These are phyloP conservation scores for Fusarium ambrosium DNA, from an alignment of 2,329 filamentous ascomycete genomes.

Conservation along the genomic window DNA sequence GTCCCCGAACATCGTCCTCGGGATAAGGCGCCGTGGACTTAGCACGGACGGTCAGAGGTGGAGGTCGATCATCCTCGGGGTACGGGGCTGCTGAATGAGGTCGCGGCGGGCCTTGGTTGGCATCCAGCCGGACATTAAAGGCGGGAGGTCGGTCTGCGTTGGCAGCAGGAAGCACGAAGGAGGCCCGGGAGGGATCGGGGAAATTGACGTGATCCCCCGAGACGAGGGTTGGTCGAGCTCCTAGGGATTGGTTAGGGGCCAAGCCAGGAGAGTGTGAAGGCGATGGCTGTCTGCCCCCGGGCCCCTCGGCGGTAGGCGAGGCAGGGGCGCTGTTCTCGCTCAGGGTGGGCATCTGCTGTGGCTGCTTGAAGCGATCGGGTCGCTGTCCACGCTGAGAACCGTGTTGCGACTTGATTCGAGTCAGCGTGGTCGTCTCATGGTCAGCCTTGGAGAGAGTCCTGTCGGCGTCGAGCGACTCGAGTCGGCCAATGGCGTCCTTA, in stretches of 20 bases:
- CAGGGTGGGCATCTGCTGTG: conserved; percentile 64
- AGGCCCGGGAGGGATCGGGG: conserved; percentile 62
- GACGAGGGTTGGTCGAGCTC: conserved; percentile 53
- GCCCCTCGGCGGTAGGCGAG: conserved; percentile 46
- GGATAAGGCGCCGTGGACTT: conserved; percentile 75
- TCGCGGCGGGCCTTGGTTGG: conserved; percentile 52
- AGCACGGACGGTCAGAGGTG: conserved; percentile 61
- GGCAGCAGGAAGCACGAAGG: conserved; percentile 48
- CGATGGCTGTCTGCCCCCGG: conserved; percentile 32
- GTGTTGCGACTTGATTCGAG: conserved; percentile 85
- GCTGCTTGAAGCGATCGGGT: conserved; percentile 70
- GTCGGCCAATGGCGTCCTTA: conserved; percentile 83
- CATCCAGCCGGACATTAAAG: conserved; percentile 65
- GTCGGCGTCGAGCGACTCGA: conserved; percentile 86
- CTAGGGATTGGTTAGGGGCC: conserved; percentile 55
- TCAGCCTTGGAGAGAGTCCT: conserved; percentile 90
- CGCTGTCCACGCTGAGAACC: conserved; percentile 75
- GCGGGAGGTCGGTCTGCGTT: conserved; percentile 59
- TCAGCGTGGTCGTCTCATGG: conserved; percentile 92
- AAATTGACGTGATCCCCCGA: conserved; percentile 57
- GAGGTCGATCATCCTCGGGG: conserved; percentile 75
- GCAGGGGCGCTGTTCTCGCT: conserved; percentile 56
- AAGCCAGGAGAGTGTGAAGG: conserved; percentile 33
- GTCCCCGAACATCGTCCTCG: conserved; percentile 64
- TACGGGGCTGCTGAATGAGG: conserved; percentile 75